phyloP scores from a whole-genome alignment of 345 rosid species.

The Boechera retrofracta region DNA sequence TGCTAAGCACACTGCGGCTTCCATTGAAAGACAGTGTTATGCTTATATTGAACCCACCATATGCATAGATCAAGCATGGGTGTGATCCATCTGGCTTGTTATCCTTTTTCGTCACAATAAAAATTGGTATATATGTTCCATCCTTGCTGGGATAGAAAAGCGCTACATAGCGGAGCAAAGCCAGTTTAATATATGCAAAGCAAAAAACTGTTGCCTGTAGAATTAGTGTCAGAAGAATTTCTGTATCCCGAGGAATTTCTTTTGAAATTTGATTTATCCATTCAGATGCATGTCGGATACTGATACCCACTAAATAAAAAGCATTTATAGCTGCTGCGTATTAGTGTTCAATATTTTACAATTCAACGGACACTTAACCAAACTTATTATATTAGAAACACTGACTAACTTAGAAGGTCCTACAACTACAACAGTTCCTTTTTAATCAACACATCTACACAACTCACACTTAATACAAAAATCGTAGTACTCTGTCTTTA shows the following conservation, averaged over 20 bases:
- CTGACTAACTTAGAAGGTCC: background rate
- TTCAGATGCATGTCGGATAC: background rate
- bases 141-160: conserved; percentile 79
- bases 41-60: conserved; percentile 79
- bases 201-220: too few relatives aligned
- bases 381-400: background rate
- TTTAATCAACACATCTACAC: conserved; percentile 20
- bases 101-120: conserved; percentile 68
- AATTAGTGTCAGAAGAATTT: too few relatives aligned
- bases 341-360: background rate
- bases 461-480: conserved; percentile 8
- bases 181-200: too few relatives aligned
- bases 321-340: background rate
- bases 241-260: too few relatives aligned
- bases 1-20: conserved; percentile 64
- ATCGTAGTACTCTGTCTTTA: background rate
- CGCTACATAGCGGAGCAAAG: conserved; percentile 52
- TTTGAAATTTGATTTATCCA: too few relatives aligned
- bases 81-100: conserved; percentile 75
- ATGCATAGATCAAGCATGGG: conserved; percentile 84
- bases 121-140: conserved; percentile 75
- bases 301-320: background rate
- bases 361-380: background rate
- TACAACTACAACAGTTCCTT: background rate
- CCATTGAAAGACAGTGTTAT: conserved; percentile 75